Evolutionary conservation across 345 rosid species (phyloP), one percentile per base, ranked within the genome.

Genomic region (Litchi chinensis): DNA sequence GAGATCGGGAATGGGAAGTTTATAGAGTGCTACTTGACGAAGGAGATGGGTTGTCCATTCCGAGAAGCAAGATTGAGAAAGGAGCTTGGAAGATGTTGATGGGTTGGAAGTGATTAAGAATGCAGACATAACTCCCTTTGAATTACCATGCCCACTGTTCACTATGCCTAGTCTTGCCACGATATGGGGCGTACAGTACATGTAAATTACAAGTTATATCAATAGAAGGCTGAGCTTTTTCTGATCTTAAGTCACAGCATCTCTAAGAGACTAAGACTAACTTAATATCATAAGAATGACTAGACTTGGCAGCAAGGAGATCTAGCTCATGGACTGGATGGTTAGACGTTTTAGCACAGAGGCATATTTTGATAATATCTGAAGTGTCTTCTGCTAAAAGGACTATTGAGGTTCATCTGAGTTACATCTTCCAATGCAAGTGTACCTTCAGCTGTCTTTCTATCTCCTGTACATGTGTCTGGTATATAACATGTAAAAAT

Each of bases 1-100:
- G 93, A 69, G 94, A 85, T 74, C 82, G 97, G 26, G 99, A 96
- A 85, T 96, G 92, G 83, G 99, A 96, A 78, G 99, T 96, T 37
- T 96, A 96, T 83, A 88, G 93, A 77, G 89, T 96, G 77, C 81
- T 90, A 73, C 91, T 96, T 18, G 91, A 91, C 54, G 99, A 96
- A 85, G 95, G 91, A 63, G 95, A 91, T 39, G 85, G 88, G 77
- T 83, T 83, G 63, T 67, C 86, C 0, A 73, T 90, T 62, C 83
- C 85, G 0, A 82, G 85, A 79, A 80, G 80, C 73, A 91, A 87
- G 81, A 91, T 96, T 10, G 92, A 90, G 92, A 90, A 85, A 85
- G 85, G 83, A 84, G 98, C 91, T 15, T 92, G 97, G 99, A 96
- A 88, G 68, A 85, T 80, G 87, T 84, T 96, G 76, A 93, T 94